Evolutionary conservation across 2,329 filamentous ascomycete species (phyloP).

Genomic region (Aciculosporium take): DNA sequence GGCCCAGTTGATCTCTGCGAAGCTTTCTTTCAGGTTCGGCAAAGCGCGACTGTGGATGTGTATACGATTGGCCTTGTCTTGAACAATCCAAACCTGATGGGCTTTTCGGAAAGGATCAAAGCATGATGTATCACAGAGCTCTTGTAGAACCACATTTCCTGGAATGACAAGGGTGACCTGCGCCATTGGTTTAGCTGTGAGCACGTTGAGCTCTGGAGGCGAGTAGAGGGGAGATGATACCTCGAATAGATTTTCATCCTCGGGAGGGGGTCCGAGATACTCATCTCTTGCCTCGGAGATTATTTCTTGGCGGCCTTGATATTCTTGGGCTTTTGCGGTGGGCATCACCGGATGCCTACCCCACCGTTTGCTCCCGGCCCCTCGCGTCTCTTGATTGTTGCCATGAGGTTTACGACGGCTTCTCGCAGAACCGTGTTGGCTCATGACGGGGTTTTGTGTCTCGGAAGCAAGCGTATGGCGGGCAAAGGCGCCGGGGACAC

Average conservation of each 20-base stretch:
- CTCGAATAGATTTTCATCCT: slow-evolving; percentile 11
- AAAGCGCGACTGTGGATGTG: slow-evolving; percentile 13
- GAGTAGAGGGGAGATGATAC: slow-evolving; percentile 8
- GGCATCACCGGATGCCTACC: slow-evolving; percentile 4
- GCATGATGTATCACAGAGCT: slow-evolving; percentile 10
- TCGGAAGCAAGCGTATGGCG: background rate
- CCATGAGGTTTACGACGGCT: background rate
- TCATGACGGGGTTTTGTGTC: background rate
- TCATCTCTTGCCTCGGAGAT: slow-evolving; percentile 9
- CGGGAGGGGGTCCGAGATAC: slow-evolving; percentile 14
- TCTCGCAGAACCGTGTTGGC: background rate
- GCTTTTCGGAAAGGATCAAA: slow-evolving; percentile 17
- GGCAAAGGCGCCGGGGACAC: no score
- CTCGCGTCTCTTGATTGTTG: background rate
- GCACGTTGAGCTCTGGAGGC: background rate
- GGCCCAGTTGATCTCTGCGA: slow-evolving; percentile 16
- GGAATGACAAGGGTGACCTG: slow-evolving; percentile 17
- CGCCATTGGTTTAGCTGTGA: slow-evolving; percentile 5
- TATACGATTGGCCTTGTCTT: slow-evolving; percentile 12
- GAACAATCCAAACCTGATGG: slow-evolving; percentile 19
- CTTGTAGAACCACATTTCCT: slow-evolving; percentile 14
- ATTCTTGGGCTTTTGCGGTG: slow-evolving; percentile 12
- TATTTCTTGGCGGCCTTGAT: slow-evolving; percentile 9
- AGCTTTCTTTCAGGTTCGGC: slow-evolving; percentile 13
- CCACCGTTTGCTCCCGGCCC: background rate